These are phyloP conservation scores for Xylaria sp. DNA, from an alignment of 2,329 filamentous ascomycete genomes.

Conservation along the genomic window DNA sequence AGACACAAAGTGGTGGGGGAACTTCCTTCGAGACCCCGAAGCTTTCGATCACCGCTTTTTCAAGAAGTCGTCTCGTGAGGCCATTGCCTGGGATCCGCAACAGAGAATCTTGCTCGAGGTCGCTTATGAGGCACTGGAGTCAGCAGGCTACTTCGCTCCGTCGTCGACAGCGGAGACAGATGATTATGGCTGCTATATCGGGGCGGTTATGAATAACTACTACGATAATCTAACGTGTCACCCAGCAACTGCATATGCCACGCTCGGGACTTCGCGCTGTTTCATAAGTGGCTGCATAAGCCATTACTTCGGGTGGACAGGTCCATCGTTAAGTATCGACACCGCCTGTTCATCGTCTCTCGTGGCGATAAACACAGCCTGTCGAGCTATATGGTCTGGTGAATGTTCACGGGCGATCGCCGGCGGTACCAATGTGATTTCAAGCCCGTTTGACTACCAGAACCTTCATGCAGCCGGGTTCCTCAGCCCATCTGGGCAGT, in stretches of 20 bases:
- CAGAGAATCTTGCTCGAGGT: slow-evolving; percentile 50
- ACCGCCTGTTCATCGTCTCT: slow-evolving; percentile 53
- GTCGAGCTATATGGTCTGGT: slow-evolving; percentile 45
- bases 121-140: slow-evolving; percentile 50
- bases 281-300: slow-evolving; percentile 47
- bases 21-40: slow-evolving; percentile 43
- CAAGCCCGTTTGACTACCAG: slow-evolving; percentile 45
- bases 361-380: slow-evolving; percentile 53
- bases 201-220: slow-evolving; percentile 38
- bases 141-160: slow-evolving; percentile 44
- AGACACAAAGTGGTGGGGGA: slow-evolving; percentile 37
- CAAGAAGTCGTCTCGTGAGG: slow-evolving; percentile 45
- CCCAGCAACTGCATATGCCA: slow-evolving; percentile 31
- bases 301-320: slow-evolving; percentile 52
- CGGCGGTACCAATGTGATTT: slow-evolving; percentile 49
- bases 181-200: slow-evolving; percentile 40
- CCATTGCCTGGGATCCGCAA: slow-evolving; percentile 49
- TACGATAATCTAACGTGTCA: slow-evolving; percentile 36
- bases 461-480: slow-evolving; percentile 44
- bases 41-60: slow-evolving; percentile 43
- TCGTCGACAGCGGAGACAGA: slow-evolving; percentile 43
- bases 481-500: slow-evolving; percentile 45
- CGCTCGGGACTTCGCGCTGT: slow-evolving; percentile 41
- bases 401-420: slow-evolving; percentile 50
- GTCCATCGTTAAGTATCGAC: slow-evolving; percentile 48